Conservation (phyloP, 2,329 filamentous ascomycete genomes). For the Blastomyces silverae region DNA sequence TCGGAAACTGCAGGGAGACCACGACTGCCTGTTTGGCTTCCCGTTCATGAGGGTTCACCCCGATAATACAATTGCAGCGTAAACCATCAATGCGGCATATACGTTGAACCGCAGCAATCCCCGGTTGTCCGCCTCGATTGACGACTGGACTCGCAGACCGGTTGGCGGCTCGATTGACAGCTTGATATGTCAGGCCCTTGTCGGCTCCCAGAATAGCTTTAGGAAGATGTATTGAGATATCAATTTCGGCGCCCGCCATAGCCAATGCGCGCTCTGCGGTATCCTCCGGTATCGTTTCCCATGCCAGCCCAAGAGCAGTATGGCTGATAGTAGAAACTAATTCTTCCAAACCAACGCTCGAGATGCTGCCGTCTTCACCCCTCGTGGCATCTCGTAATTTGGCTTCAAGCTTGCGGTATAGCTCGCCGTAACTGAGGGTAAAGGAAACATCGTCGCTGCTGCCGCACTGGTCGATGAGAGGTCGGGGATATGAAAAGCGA, state of each 20-base stretch:
- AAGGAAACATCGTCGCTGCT: conserved; percentile 41
- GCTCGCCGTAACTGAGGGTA: conserved; percentile 44
- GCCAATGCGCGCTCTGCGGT: no score
- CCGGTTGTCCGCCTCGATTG: conserved; percentile 15
- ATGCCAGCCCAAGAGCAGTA: background rate
- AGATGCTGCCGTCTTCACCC: background rate
- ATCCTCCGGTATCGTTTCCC: background rate
- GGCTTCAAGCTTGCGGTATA: conserved; percentile 39
- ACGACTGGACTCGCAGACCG: conserved; percentile 25
- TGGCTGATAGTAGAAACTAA: background rate
- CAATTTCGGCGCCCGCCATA: conserved; percentile 30
- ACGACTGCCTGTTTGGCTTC: conserved; percentile 46
- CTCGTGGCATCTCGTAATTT: conserved; percentile 23
- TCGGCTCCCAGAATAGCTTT: conserved; percentile 42
- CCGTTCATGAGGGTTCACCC: conserved; percentile 49
- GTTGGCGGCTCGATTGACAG: conserved; percentile 26
- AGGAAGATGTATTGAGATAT: conserved; percentile 38
- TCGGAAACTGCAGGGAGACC: conserved; percentile 34
- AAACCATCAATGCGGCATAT: conserved; percentile 41
- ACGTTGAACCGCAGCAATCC: conserved; percentile 29
- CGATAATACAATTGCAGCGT: conserved; percentile 44
- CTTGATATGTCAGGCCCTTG: conserved; percentile 38
- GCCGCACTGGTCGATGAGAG: conserved; percentile 34
- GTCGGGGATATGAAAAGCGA: conserved; percentile 39
- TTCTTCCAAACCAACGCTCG: background rate